Evolutionary conservation across 306 rosid species (phyloP).

Genomic region (Lagenaria siceraria): DNA sequence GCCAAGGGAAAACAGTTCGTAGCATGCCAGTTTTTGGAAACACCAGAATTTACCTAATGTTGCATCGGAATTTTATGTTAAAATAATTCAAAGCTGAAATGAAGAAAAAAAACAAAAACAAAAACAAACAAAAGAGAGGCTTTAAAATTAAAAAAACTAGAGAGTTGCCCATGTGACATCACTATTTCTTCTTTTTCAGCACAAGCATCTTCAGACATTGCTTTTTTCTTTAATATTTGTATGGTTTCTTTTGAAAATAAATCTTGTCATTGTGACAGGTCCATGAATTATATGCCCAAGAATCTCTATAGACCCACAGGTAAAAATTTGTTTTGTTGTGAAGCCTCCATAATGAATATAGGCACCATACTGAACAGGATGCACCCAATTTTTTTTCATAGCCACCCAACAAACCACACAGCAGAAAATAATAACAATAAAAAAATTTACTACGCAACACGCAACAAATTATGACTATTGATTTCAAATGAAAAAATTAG

Average conservation of each 20-base stretch:
- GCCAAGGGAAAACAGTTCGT: neutral
- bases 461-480: too few species aligned
- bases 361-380: neutral
- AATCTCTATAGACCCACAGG: neutral
- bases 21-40: constrained; percentile 6
- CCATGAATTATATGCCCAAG: neutral
- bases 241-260: neutral
- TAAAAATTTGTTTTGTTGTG: neutral
- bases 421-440: too few species aligned
- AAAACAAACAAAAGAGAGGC: too few species aligned
- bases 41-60: neutral
- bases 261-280: neutral
- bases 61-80: neutral
- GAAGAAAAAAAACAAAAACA: neutral
- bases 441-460: too few species aligned
- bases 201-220: neutral
- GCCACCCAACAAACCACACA: too few species aligned
- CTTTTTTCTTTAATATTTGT: neutral
- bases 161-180: neutral
- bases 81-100: neutral
- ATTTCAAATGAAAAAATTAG: too few species aligned
- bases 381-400: too few species aligned
- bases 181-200: neutral
- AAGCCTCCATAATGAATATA: neutral
- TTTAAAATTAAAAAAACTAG: neutral